A percentile compares a stretch with the other conserved stretches of the same genome.
Evolutionary conservation across 108 stramenopile genomes (phyloP).

Genomic region (Fistulifera solaris): DNA sequence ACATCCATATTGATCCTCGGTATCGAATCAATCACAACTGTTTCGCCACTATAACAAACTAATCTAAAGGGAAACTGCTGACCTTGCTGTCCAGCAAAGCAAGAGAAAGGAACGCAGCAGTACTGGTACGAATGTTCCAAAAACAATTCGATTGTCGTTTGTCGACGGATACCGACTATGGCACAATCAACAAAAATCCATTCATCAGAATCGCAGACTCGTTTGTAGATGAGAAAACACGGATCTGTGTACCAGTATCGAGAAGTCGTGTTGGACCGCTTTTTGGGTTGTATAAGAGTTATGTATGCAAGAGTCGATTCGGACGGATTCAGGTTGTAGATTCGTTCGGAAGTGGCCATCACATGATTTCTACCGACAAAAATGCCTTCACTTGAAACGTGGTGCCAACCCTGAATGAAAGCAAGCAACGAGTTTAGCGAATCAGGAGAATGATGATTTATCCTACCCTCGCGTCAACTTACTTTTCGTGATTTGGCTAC

Average conservation of each 20-base stretch:
- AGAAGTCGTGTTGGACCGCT: constrained; percentile 18
- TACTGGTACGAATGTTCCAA: constrained; percentile 20
- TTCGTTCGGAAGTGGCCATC: constrained; percentile 5
- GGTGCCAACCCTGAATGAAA: constrained; percentile 21
- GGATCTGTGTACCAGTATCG: constrained; percentile 22
- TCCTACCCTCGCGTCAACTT: too few relatives aligned
- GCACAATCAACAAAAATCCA: constrained; percentile 8
- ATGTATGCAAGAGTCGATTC: constrained; percentile 16
- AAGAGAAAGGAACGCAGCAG: constrained; percentile 17
- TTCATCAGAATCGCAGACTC: not conserved
- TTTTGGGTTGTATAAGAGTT: constrained; percentile 26
- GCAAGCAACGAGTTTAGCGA: not conserved
- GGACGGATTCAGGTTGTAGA: constrained; percentile 4
- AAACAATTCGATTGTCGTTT: constrained; percentile 14
- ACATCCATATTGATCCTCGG: not conserved
- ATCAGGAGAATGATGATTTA: not conserved
- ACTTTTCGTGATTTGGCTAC: constrained; percentile 21
- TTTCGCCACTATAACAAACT: constrained; percentile 1
- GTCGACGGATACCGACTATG: constrained; percentile 12
- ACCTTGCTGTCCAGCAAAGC: not conserved
- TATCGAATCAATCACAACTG: not conserved
- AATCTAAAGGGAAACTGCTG: constrained; percentile 5
- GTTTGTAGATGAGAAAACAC: constrained; percentile 16
- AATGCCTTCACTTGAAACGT: constrained; percentile 10
- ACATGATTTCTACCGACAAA: constrained; percentile 1